phyloP scores from a whole-genome alignment of 371 early-diverging fungal species.

The Rhizopus delemar region DNA sequence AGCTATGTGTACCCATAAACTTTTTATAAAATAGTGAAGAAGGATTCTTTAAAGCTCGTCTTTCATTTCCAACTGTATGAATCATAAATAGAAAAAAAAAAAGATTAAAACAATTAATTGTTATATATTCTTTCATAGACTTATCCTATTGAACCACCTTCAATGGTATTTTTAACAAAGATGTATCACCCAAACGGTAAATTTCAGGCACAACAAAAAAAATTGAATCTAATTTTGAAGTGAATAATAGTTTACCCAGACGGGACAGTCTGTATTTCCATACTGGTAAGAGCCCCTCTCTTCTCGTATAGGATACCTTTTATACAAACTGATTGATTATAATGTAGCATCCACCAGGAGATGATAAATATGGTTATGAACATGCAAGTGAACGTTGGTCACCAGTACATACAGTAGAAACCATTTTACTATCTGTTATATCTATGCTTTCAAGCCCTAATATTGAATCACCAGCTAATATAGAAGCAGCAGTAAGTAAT shows the following conservation, averaged over 20 bases:
- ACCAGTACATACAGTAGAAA: constrained; percentile 93
- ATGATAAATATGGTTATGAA: constrained; percentile 94
- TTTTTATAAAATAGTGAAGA: constrained; percentile 60
- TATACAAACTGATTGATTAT: constrained; percentile 7
- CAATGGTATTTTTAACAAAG: constrained; percentile 75
- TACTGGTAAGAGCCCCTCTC: constrained; percentile 59
- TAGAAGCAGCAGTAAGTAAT: constrained; percentile 81
- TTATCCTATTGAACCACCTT: constrained; percentile 85
- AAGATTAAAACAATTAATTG: constrained; percentile 12
- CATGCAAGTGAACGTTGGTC: constrained; percentile 89
- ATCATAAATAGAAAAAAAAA: not conserved
- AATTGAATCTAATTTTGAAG: not conserved
- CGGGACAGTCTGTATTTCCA: constrained; percentile 93
- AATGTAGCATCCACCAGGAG: constrained; percentile 70
- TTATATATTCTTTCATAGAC: constrained; percentile 29
- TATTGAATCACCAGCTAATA: constrained; percentile 89
- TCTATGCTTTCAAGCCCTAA: constrained; percentile 93
- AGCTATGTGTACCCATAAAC: constrained; percentile 8
- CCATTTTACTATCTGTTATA: constrained; percentile 85
- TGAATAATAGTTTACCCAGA: constrained; percentile 66
- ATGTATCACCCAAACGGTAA: constrained; percentile 85
- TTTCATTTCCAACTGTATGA: constrained; percentile 75
- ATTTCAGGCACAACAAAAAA: not conserved
- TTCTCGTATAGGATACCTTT: not conserved
- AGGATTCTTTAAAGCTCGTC: constrained; percentile 87